These are phyloP conservation scores for Termitomyces sp. DNA, from an alignment of 768 basidiomycete species.

Conservation along the genomic window DNA sequence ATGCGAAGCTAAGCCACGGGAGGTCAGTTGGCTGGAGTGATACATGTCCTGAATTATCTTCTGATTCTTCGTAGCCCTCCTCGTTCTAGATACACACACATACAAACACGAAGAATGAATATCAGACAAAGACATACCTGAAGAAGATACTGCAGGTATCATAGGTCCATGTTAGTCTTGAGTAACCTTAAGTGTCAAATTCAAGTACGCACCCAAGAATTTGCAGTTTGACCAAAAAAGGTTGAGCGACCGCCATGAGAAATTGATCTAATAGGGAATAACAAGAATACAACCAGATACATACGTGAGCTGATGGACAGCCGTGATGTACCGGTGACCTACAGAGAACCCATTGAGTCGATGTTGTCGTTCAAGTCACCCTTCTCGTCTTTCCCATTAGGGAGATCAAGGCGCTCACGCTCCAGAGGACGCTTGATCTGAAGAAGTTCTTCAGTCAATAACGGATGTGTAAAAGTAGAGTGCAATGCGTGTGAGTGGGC, in stretches of 20 bases:
- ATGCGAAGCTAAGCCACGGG: slow-evolving; percentile 58
- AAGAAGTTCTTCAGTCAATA: slow-evolving; percentile 58
- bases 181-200: slow-evolving; percentile 1
- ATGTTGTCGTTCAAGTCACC: slow-evolving; percentile 52
- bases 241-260: slow-evolving; percentile 59
- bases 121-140: slow-evolving; percentile 39
- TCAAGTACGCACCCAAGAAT: slow-evolving; percentile 52
- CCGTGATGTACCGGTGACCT: slow-evolving; percentile 20
- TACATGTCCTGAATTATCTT: slow-evolving; percentile 32
- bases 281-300: slow-evolving; percentile 2
- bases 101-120: neutral
- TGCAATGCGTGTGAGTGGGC: slow-evolving; percentile 45
- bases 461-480: slow-evolving; percentile 50
- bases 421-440: slow-evolving; percentile 68
- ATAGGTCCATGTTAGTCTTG: slow-evolving; percentile 8
- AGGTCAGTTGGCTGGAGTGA: slow-evolving; percentile 46
- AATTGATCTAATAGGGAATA: slow-evolving; percentile 48
- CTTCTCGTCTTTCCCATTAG: slow-evolving; percentile 36
- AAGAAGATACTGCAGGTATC: slow-evolving; percentile 50
- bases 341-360: slow-evolving; percentile 66
- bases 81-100: slow-evolving; percentile 42
- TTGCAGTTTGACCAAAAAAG: slow-evolving; percentile 65
- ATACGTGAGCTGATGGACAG: slow-evolving; percentile 16
- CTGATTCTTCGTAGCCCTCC: slow-evolving; percentile 54
- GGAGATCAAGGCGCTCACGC: slow-evolving; percentile 45